Base-by-base conservation (phyloP, 2,329 filamentous ascomycete genomes). In the Periconia digitata region DNA sequence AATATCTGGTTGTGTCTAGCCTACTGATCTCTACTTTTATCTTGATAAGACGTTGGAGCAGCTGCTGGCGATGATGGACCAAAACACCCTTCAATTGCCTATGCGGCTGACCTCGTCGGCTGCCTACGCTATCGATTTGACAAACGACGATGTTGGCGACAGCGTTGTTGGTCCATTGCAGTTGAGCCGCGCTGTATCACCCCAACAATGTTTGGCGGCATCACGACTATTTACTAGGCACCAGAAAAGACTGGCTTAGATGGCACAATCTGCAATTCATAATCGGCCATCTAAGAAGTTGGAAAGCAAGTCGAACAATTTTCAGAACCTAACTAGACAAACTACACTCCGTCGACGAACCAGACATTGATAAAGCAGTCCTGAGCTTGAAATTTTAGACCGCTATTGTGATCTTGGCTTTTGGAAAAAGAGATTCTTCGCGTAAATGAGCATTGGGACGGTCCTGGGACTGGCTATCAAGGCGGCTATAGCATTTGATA, bases 341-440 rank as follows among this genome's bases (percentile, higher is more conserved):
- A 22, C 13, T 22, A 16, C 13, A 12, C 15, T 12, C 22, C 6
- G 17, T 41, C 23, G 39, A 29, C 39, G 20, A 8, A 12, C 24
- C 20, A 24, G 16, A 22, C 39, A n/a, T n/a, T 4, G 39, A 16
- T 7, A 23, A 41, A 10, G 18, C 10, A 17, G n/a, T 24, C 35
- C 35, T 37, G 35, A 37, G 10, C 3, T 37, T 3, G 6, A 15
- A 16, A 16, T 37, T 37, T 16, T 37, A 16, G 16, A 16, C 35
- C 35, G n/a, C 6, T 16, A 37, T 37, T 16, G 35, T 3, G 24
- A 38, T 29, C 15, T 50, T 4, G 12, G 4, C n/a, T 32, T 40
- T 29, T 50, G 34, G 39, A 53, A 53, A 27, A 13, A 50, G 8
- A 36, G 42, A n/a, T 17, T 34, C n/a, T 49, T 44, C 20, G 6